phyloP scores from a whole-genome alignment of 495 filamentous ascomycete species.

The Cryomyces antarcticus region DNA sequence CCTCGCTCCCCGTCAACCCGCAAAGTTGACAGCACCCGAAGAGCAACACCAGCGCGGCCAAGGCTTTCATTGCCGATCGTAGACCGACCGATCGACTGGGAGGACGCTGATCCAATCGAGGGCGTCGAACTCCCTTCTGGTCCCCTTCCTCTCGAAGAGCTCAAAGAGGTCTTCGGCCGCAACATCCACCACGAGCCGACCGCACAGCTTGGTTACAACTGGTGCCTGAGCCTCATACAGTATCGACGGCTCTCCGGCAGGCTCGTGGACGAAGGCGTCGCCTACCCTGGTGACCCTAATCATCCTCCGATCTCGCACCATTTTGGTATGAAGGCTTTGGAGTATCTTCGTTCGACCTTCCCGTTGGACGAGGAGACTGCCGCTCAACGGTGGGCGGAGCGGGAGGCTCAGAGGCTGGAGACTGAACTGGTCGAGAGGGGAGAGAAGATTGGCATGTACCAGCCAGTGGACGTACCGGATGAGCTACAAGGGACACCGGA shows the following conservation, averaged over 20 bases:
- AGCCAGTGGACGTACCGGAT: constrained; percentile 19
- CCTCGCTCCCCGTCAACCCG: too few relatives aligned
- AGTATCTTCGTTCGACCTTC: constrained; percentile 45
- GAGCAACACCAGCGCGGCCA: too few relatives aligned
- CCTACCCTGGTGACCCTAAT: too few relatives aligned
- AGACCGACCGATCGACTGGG: too few relatives aligned
- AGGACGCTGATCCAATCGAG: too few relatives aligned
- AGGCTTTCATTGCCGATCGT: too few relatives aligned
- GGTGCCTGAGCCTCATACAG: constrained; percentile 47
- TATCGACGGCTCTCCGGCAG: constrained; percentile 56
- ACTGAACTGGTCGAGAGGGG: constrained; percentile 25
- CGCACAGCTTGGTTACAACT: too few relatives aligned
- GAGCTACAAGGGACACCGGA: not conserved
- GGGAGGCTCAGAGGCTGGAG: constrained; percentile 22
- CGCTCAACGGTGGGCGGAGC: constrained; percentile 39
- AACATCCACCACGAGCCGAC: constrained; percentile 26
- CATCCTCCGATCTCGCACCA: too few relatives aligned
- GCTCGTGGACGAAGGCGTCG: constrained; percentile 31
- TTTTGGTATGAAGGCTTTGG: constrained; percentile 28
- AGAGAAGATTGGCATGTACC: constrained; percentile 27
- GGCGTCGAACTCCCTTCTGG: too few relatives aligned
- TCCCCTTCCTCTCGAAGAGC: constrained; percentile 14
- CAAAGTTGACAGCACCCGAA: too few relatives aligned
- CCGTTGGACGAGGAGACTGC: constrained; percentile 59
- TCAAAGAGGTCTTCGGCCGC: constrained; percentile 40